These are phyloP conservation scores for Irpex rosettiformis DNA, from an alignment of 1,284 basidiomycete species.

Conservation along the genomic window DNA sequence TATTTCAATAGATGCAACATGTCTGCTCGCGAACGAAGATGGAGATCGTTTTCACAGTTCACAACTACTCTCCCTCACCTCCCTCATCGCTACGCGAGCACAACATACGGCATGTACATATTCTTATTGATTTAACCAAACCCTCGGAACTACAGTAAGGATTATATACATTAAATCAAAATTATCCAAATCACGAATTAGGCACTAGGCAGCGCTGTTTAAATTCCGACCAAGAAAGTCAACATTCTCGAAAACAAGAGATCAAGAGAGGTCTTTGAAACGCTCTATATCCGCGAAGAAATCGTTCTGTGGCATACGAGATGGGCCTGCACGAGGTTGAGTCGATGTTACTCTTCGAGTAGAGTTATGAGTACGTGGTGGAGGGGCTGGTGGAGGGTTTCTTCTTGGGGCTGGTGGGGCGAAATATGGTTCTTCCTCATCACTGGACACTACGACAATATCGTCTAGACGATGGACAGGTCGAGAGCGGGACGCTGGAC, in stretches of 20 bases:
- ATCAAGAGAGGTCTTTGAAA: neutral
- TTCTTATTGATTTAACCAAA: neutral
- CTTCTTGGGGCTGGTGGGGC: neutral
- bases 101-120: neutral
- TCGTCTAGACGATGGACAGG: conserved; percentile 1
- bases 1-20: too few relatives aligned
- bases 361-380: neutral
- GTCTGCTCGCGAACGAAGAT: too few relatives aligned
- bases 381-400: neutral
- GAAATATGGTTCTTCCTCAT: neutral
- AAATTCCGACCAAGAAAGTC: neutral
- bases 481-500: conserved; percentile 1
- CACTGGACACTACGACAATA: neutral
- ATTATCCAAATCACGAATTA: neutral
- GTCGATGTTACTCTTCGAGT: neutral
- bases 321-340: neutral
- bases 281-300: neutral
- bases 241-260: neutral
- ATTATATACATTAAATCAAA: neutral
- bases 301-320: neutral
- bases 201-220: neutral
- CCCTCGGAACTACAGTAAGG: neutral
- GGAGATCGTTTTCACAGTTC: too few relatives aligned
- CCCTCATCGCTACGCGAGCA: too few relatives aligned
- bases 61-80: too few relatives aligned